Evolutionary conservation across 768 basidiomycete genomes (phyloP), one percentile per base, ranked within the genome.

Genomic region (Hypholoma fasciculare): DNA sequence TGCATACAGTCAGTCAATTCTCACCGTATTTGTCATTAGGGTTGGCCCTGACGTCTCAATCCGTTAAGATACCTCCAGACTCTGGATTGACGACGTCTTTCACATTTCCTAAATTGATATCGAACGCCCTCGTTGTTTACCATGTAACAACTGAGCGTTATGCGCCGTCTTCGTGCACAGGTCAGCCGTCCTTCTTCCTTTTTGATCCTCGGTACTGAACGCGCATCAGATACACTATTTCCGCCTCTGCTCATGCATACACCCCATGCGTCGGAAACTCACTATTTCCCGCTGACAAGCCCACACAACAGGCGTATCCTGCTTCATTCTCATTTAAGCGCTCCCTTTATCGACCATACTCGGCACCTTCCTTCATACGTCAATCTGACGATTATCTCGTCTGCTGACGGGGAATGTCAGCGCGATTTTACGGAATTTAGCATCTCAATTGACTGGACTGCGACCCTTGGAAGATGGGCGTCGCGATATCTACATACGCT

Each of bases 401-500:
- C 84, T 3, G 82, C 80, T 8, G 73, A 76, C 17, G 46, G 71
- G 4, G 73, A 71, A 13, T 95, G 92, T 68, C 71, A 67, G 40
- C 60, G 68, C 20, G 64, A 70, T 37, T 51, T 76, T 73, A 16
- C 64, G 60, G 54, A 67, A 4, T 61, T 95, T 3, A 63, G 69
- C 2, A 67, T 96, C n/a, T 71, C 73, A 13, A 67, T 96, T 7
- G 91, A 95, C 67, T 86, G 87, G 85, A 76, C 78, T 70, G 77
- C 82, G 9, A 92, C 88, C 1, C 57, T 92, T 6, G 92, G 91
- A 2, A 79, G 89, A 38, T 80, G 85, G 69, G 85, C 86, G 1
- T 75, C 86, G 16, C 79, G 96, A 20, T 98, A 93, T 73, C 82
- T 88, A 48, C 87, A 84, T 34, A 86, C 87, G 2, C 64, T 91